These are phyloP conservation scores for Nakazawaea pomicola DNA, from an alignment of 805 yeast species.

Conservation along the genomic window DNA sequence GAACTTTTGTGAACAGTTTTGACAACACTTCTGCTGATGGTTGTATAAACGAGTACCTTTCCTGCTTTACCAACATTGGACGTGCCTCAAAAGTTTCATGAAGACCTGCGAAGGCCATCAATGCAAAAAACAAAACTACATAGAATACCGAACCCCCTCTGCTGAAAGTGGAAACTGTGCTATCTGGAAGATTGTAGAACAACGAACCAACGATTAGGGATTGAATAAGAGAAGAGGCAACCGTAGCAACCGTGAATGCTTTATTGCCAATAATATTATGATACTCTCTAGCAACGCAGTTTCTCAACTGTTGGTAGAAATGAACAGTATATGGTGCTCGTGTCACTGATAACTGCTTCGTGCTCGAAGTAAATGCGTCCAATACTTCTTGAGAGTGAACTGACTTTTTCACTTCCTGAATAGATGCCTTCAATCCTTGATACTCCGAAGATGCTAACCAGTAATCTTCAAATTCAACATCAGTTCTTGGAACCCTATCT, in stretches of 20 bases:
- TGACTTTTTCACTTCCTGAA: slow-evolving; percentile 17
- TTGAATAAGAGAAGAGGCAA: slow-evolving; percentile 49
- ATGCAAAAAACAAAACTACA: slow-evolving; percentile 53
- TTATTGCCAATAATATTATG: slow-evolving; percentile 53
- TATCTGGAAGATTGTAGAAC: slow-evolving; percentile 44
- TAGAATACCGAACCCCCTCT: slow-evolving; percentile 63
- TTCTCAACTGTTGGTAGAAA: slow-evolving; percentile 43
- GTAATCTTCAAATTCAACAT: slow-evolving; percentile 52
- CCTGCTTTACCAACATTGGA: slow-evolving; percentile 61
- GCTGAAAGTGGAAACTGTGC: slow-evolving; percentile 52
- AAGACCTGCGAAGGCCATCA: slow-evolving; percentile 59
- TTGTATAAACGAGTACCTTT: slow-evolving; percentile 56
- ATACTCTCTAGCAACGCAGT: slow-evolving; percentile 49
- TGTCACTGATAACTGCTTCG: slow-evolving; percentile 31
- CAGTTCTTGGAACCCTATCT: slow-evolving; percentile 46
- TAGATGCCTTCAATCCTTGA: slow-evolving; percentile 28
- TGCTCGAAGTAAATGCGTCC: slow-evolving; percentile 27
- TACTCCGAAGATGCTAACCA: slow-evolving; percentile 58
- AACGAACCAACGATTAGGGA: slow-evolving; percentile 59
- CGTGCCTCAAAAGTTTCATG: slow-evolving; percentile 54
- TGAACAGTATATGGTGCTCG: slow-evolving; percentile 33
- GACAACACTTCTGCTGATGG: slow-evolving; percentile 63
- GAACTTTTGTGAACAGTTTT: slow-evolving; percentile 50
- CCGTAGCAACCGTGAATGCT: slow-evolving; percentile 45
- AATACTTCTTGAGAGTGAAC: slow-evolving; percentile 27